phyloP scores from a whole-genome alignment of 148 eudicot genomes.

The Spergularia bocconei region DNA sequence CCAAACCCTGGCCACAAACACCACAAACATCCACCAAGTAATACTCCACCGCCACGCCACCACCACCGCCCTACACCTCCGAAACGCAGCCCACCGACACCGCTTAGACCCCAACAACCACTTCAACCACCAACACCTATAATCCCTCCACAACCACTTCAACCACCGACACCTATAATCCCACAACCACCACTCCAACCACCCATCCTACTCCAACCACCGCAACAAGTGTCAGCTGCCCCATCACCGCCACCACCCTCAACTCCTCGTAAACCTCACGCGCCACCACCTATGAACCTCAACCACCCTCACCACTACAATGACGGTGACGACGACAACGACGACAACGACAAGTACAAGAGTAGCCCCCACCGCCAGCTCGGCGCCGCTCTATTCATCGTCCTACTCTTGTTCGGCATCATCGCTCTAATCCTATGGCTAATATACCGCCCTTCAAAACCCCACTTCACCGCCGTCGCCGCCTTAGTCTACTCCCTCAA shows the following conservation, averaged over 20 bases:
- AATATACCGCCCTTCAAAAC: constrained; percentile 64
- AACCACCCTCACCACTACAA: background rate
- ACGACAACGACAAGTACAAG: background rate
- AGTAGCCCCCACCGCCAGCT: constrained; percentile 7
- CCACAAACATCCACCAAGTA: constrained; percentile 1
- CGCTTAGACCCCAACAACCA: constrained; percentile 23
- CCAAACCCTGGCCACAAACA: background rate
- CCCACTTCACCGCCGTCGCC: constrained; percentile 49
- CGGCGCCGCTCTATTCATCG: constrained; percentile 22
- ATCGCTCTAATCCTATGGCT: constrained; percentile 58
- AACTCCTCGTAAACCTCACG: constrained; percentile 15
- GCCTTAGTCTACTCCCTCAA: constrained; percentile 52
- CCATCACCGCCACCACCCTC: constrained; percentile 4
- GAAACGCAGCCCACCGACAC: constrained; percentile 4
- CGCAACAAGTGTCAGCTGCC: constrained; percentile 4
- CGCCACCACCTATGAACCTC: background rate
- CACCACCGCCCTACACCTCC: constrained; percentile 12
- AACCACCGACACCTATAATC: constrained; percentile 11
- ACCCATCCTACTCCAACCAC: constrained; percentile 10
- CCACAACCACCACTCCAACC: constrained; percentile 12
- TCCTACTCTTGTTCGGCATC: constrained; percentile 43
- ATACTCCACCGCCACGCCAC: background rate
- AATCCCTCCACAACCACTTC: background rate
- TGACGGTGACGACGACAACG: constrained; percentile 1
- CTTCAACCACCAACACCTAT: constrained; percentile 20